Evolutionary conservation across 352 stramenopile genomes (phyloP), one percentile per base, ranked within the genome.

Genomic region (Globisporangium barbulae): DNA sequence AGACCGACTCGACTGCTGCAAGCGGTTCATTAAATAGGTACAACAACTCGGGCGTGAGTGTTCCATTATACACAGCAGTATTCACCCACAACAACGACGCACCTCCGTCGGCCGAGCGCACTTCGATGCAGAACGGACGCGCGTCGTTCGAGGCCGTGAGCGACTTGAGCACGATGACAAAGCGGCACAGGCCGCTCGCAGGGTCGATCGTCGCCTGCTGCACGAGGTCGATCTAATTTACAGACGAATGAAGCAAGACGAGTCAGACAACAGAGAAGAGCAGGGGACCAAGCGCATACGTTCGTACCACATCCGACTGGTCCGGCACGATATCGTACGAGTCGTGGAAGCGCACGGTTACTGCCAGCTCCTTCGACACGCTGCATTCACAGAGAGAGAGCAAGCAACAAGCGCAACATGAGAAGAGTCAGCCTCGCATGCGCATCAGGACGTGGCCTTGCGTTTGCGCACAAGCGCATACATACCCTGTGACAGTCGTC

Each of bases 261-360:
- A 21, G 37, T 30, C 5, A 35, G 6, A 35, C 5, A 45, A 48
- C 13, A n/a, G 35, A 6, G 5, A 22, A 9, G 39, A 45, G n/a
- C 39, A 44, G 17, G 13, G 39, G 12, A 2, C 22, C 44, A 15
- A 30, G 2, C n/a, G 13, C 19, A 31, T 31, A 21, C 45, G 42
- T 21, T 5, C 59, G 64, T 19, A 84, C 67, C 49, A 85, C 64
- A 0, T 83, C 67, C 39, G 79, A 75, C 65, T 89, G 83, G 49
- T 90, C 78, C 0, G 79, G 63, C 7, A 90, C 81, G 12, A 89
- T 64, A 67, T 92, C 83, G 71, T 90, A 87, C 61, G 83, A 89
- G 73, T 90, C 83, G 68, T 90, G 75, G 71, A 78, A 92, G 41
- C 83, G 81, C 59, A 92, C 52, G 0, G 72, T 87, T 61, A 90